Conservation (phyloP, 345 rosid genomes). For the Acer campestre region DNA sequence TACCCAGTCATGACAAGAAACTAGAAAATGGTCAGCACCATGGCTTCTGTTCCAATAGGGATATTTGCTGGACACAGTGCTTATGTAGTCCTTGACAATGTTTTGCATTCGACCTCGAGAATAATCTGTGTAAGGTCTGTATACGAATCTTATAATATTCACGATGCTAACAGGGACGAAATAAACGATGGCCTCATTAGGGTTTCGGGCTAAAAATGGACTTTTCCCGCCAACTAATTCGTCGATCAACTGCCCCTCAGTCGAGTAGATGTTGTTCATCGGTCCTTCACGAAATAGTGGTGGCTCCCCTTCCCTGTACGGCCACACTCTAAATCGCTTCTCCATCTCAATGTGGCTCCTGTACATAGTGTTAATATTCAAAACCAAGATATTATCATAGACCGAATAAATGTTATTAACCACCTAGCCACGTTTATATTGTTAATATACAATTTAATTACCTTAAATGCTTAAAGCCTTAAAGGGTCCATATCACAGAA, state of each 20-base stretch:
- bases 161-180: conserved; percentile 67
- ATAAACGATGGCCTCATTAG: conserved; percentile 52
- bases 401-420: too few relatives aligned
- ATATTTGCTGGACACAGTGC: conserved; percentile 36
- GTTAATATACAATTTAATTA: too few relatives aligned
- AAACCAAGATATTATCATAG: too few relatives aligned
- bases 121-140: conserved; percentile 51
- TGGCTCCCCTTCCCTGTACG: conserved; percentile 67
- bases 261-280: conserved; percentile 54
- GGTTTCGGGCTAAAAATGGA: conserved; percentile 42
- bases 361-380: background rate
- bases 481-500: background rate
- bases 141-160: conserved; percentile 46
- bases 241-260: conserved; percentile 73
- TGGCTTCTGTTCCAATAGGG: conserved; percentile 59
- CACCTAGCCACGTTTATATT: too few relatives aligned
- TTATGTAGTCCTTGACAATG: conserved; percentile 56
- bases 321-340: conserved; percentile 66
- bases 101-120: conserved; percentile 53
- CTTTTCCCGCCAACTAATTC: conserved; percentile 50
- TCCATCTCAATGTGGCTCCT: conserved; percentile 78
- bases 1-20: conserved; percentile 87
- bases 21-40: conserved; percentile 69
- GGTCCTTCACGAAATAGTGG: conserved; percentile 73
- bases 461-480: background rate